Evolutionary conservation across 2,329 filamentous ascomycete genomes (phyloP).

Genomic region (Fusarium musae): DNA sequence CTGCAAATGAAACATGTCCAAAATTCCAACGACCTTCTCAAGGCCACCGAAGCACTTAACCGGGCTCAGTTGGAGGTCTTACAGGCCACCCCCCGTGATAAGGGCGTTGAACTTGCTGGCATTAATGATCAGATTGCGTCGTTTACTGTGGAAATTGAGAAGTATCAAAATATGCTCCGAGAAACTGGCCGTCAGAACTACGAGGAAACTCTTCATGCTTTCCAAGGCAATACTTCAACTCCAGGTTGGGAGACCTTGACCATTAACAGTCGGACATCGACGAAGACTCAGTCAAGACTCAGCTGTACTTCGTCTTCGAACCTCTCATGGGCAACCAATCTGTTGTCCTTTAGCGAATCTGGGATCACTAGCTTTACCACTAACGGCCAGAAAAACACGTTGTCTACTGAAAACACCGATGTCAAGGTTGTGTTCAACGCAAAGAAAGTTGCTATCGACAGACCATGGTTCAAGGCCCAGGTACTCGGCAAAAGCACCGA

Average conservation of each 20-base stretch:
- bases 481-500: background rate
- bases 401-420: background rate
- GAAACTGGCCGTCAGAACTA: background rate
- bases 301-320: background rate
- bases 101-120: background rate
- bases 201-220: fast-evolving
- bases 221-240: background rate
- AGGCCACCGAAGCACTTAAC: background rate
- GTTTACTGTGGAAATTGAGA: background rate
- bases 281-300: background rate
- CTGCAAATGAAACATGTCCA: background rate
- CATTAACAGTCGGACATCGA: background rate
- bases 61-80: background rate
- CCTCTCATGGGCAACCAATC: background rate
- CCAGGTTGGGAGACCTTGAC: background rate
- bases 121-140: background rate
- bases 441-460: background rate
- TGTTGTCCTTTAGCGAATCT: background rate
- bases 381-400: fast-evolving
- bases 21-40: fast-evolving
- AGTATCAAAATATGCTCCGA: background rate
- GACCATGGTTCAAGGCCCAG: background rate
- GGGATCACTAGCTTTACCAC: no score
- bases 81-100: background rate
- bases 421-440: background rate